Conservation (phyloP, 768 basidiomycete species). For the Dioszegia aurantiaca region DNA sequence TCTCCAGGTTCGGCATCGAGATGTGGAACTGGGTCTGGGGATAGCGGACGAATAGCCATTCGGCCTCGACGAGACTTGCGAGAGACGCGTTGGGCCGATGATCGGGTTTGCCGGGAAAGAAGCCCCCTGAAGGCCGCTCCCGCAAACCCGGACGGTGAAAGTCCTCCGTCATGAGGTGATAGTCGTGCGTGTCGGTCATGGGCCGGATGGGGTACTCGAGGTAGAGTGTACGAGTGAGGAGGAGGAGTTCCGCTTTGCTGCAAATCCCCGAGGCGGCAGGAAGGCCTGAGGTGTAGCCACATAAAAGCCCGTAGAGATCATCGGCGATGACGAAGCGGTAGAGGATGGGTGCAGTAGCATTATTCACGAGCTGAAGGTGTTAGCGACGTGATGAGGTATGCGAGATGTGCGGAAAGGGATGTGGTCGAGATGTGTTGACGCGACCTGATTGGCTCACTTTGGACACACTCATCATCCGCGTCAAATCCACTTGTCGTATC, state of each 20-base stretch:
- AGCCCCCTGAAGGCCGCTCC: background rate
- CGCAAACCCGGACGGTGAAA: background rate
- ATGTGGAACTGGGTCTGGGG: background rate
- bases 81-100: background rate
- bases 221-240: background rate
- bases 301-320: background rate
- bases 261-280: background rate
- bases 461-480: background rate
- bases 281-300: background rate
- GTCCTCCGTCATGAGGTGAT: background rate
- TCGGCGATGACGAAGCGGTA: slow-evolving; percentile 1
- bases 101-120: background rate
- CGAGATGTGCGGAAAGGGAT: too few relatives aligned
- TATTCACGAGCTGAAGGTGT: background rate
- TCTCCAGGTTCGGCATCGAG: slow-evolving; percentile 2
- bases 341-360: background rate
- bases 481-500: background rate
- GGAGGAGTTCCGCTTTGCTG: background rate
- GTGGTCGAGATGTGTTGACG: background rate
- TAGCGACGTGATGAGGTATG: too few relatives aligned
- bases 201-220: slow-evolving; percentile 1
- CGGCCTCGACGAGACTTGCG: slow-evolving; percentile 4
- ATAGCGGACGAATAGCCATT: background rate
- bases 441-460: background rate
- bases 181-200: background rate